Conservation (phyloP, 768 basidiomycete genomes). For the Tricholoma sp. region DNA sequence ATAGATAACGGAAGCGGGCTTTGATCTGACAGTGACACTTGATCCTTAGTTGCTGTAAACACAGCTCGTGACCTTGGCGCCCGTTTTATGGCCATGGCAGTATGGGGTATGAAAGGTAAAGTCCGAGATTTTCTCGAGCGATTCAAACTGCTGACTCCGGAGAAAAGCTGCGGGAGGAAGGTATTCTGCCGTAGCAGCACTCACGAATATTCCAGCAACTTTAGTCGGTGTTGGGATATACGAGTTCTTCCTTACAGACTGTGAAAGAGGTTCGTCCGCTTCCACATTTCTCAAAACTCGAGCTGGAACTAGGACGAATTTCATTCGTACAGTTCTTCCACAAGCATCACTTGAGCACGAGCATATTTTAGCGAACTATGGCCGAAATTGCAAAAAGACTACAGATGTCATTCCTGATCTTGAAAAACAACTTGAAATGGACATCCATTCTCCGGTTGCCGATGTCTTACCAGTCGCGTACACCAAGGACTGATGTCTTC, state of each 20-base stretch:
- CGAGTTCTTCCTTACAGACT: constrained; percentile 53
- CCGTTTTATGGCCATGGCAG: constrained; percentile 52
- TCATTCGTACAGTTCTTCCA: no score
- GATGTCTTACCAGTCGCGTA: no score
- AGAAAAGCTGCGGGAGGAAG: constrained; percentile 41
- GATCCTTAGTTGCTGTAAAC: constrained; percentile 50
- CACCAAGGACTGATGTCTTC: no score
- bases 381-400: no score
- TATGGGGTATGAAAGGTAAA: constrained; percentile 48
- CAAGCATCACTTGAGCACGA: no score
- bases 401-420: no score
- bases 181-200: constrained; percentile 59
- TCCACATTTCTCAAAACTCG: not conserved
- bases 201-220: constrained; percentile 64
- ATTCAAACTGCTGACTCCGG: not conserved
- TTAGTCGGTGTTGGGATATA: constrained; percentile 50
- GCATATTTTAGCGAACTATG: no score
- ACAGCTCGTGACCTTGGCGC: constrained; percentile 68
- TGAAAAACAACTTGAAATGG: no score
- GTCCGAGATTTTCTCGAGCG: not conserved
- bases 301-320: no score
- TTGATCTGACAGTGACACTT: not conserved
- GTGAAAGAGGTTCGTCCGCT: constrained; percentile 46
- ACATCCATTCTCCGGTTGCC: no score
- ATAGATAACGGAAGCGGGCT: not conserved